Percentiles rank a stretch among this genome's conserved stretches.
These are phyloP conservation scores for Crinitomyces ghanaensis DNA, from an alignment of 805 yeast genomes.

Conservation along the genomic window DNA sequence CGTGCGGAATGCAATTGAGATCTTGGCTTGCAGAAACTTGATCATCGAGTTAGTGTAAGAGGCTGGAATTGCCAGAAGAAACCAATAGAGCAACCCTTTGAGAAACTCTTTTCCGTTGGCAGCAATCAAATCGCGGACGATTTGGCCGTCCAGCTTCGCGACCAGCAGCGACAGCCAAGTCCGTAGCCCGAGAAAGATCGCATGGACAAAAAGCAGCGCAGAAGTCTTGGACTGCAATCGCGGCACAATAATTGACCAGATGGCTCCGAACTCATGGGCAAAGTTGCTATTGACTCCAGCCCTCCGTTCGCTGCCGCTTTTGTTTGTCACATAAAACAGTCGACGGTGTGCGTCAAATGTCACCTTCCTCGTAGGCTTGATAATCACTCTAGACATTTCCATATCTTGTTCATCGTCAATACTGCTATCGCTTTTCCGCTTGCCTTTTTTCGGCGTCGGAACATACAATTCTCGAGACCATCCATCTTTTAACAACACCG, in stretches of 20 bases:
- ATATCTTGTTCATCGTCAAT: slow-evolving; percentile 1
- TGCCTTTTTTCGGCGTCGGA: slow-evolving; percentile 9
- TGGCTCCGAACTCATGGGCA: slow-evolving; percentile 57
- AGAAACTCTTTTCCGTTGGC: slow-evolving; percentile 65
- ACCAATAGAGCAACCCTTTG: slow-evolving; percentile 76
- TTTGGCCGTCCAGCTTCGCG: slow-evolving; percentile 84
- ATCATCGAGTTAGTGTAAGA: slow-evolving; percentile 87
- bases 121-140: slow-evolving; percentile 77
- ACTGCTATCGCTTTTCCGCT: neutral
- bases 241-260: slow-evolving; percentile 79
- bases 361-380: slow-evolving; percentile 21
- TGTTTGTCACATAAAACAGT: slow-evolving; percentile 14
- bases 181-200: slow-evolving; percentile 62
- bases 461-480: slow-evolving; percentile 21
- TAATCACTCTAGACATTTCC: slow-evolving; percentile 18
- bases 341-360: slow-evolving; percentile 24
- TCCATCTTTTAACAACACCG: slow-evolving; percentile 20
- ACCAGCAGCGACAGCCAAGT: slow-evolving; percentile 81
- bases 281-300: slow-evolving; percentile 46
- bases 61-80: slow-evolving; percentile 84
- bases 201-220: slow-evolving; percentile 53
- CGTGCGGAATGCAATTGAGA: slow-evolving; percentile 77
- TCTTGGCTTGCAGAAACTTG: slow-evolving; percentile 61
- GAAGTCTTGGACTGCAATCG: slow-evolving; percentile 56
- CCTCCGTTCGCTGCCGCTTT: slow-evolving; percentile 10